Percentiles rank a stretch among this genome's conserved stretches.
phyloP scores from a whole-genome alignment of 176 grass and related monocot genomes.

The Juncus inflexus region DNA sequence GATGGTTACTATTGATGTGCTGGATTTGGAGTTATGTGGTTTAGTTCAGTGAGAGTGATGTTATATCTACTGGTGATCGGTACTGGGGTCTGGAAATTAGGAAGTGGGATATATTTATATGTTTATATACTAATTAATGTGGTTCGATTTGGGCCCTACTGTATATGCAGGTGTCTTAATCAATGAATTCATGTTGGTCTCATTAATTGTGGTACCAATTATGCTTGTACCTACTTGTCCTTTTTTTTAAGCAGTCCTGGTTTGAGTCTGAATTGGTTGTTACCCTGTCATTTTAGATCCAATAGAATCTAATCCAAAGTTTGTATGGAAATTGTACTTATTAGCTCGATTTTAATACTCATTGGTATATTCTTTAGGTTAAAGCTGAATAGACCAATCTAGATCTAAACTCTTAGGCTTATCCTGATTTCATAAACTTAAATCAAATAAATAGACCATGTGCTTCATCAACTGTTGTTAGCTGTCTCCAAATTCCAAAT shows the following conservation, averaged over 20 bases:
- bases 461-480: background rate
- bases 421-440: background rate
- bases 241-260: slow-evolving; percentile 1
- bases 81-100: too few species aligned
- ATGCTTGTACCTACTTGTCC: slow-evolving; percentile 16
- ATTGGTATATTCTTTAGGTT: slow-evolving; percentile 3
- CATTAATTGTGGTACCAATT: slow-evolving; percentile 19
- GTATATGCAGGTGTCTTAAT: slow-evolving; percentile 12
- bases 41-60: slow-evolving; percentile 22
- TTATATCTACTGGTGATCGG: background rate
- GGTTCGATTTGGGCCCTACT: background rate
- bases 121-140: slow-evolving; percentile 16
- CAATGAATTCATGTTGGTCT: slow-evolving; percentile 5
- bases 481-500: background rate
- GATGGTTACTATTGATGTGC: slow-evolving; percentile 14
- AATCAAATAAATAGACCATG: too few species aligned
- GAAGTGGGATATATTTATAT: background rate
- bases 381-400: background rate
- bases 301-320: background rate
- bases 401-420: slow-evolving; percentile 16
- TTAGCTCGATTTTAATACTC: slow-evolving; percentile 1
- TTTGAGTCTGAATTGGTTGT: background rate
- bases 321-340: slow-evolving; percentile 19
- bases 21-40: slow-evolving; percentile 19
- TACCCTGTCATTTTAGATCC: slow-evolving; percentile 15